A percentile compares a stretch with the other conserved stretches of the same genome.
Evolutionary conservation across 768 basidiomycete genomes (phyloP).

Genomic region (Suillus paluster): DNA sequence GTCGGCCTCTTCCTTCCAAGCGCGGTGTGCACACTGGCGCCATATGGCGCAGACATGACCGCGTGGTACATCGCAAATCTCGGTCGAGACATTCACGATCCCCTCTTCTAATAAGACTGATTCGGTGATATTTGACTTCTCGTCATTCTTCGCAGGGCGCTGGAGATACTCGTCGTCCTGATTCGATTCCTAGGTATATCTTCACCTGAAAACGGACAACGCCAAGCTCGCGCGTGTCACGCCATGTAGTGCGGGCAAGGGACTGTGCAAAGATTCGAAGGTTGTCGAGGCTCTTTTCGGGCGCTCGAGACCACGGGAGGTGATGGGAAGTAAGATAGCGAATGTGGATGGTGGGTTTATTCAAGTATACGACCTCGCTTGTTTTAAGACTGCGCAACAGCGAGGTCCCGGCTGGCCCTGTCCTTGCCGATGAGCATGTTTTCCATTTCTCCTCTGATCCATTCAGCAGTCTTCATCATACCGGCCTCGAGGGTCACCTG

Average conservation of each 20-base stretch:
- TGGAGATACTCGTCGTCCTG: constrained; percentile 49
- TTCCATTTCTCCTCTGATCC: constrained; percentile 49
- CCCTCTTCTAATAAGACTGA: constrained; percentile 41
- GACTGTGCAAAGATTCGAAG: constrained; percentile 49
- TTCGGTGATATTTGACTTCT: constrained; percentile 37
- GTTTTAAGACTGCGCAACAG: constrained; percentile 28
- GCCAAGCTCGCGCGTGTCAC: constrained; percentile 41
- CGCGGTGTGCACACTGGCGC: constrained; percentile 51
- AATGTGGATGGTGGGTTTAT: constrained; percentile 41
- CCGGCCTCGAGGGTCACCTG: constrained; percentile 46
- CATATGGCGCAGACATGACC: constrained; percentile 60
- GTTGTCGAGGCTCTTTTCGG: constrained; percentile 44
- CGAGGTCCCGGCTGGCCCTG: constrained; percentile 13
- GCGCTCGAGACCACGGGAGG: constrained; percentile 48
- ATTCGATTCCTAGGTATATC: constrained; percentile 60
- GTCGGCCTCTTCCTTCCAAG: constrained; percentile 52
- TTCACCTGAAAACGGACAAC: constrained; percentile 39
- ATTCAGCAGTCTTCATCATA: constrained; percentile 48
- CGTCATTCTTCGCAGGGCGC: constrained; percentile 12
- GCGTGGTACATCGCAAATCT: constrained; percentile 43
- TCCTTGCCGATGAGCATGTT: constrained; percentile 15
- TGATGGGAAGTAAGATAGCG: constrained; percentile 61
- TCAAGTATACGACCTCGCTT: constrained; percentile 47
- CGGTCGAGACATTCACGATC: constrained; percentile 39
- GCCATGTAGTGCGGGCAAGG: constrained; percentile 49